Evolutionary conservation across 495 filamentous ascomycete genomes (phyloP).

Genomic region (Neurospora sp.): DNA sequence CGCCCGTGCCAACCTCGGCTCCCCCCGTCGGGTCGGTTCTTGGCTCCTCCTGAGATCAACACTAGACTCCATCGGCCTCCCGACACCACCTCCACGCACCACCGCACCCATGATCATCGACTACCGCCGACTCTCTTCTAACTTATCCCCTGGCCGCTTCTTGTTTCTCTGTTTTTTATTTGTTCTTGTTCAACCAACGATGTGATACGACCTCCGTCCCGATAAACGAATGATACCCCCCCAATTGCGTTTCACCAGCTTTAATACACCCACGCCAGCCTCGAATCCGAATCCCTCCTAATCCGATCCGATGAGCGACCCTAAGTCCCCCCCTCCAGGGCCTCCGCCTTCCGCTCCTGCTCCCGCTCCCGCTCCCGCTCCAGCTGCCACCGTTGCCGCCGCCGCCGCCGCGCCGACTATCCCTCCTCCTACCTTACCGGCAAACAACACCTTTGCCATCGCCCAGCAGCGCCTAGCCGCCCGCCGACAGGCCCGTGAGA

Average conservation of each 20-base stretch:
- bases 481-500: slow-evolving; percentile 63
- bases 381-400: background rate
- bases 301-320: slow-evolving; percentile 6
- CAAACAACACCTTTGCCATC: slow-evolving; percentile 52
- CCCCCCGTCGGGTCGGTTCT: background rate
- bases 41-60: background rate
- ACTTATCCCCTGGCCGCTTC: background rate
- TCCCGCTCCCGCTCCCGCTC: background rate
- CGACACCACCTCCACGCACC: background rate
- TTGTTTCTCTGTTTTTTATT: background rate
- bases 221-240: background rate
- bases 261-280: background rate
- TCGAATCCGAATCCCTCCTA: background rate
- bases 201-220: background rate
- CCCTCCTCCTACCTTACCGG: background rate
- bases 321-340: background rate
- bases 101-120: background rate
- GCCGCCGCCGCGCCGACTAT: background rate
- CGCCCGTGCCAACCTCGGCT: slow-evolving; percentile 6
- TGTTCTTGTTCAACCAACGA: background rate
- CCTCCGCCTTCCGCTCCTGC: background rate
- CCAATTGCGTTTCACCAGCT: background rate
- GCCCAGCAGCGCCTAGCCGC: slow-evolving; percentile 76
- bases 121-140: background rate
- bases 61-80: background rate